Base-by-base conservation (phyloP, 2,329 filamentous ascomycete species). In the Atkinsonella texensis region DNA sequence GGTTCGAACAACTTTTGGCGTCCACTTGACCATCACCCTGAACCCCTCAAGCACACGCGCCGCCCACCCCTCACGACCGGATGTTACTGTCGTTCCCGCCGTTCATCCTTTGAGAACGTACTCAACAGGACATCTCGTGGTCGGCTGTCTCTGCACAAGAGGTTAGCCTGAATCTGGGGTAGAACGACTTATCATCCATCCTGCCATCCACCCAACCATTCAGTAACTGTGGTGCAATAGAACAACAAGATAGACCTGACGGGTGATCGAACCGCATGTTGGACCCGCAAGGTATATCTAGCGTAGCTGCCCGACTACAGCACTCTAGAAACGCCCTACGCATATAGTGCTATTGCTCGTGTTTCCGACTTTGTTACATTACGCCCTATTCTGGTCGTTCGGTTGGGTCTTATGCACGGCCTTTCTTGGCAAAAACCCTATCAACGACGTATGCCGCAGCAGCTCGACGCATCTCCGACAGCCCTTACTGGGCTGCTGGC, bases 401-500 rank as follows among this genome's bases (percentile, higher is more conserved):
- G 13, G 35, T 15, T 18, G n/a, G 13, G 39, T 46, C 18, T 20
- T 28, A 47, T 47, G 49, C 44, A 43, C 44, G 17, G 23, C 43
- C 35, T 45, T 44, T n/a, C 35, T 12, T 8, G 23, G 23, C n/a
- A 31, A 40, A 47, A 53, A 50, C 47, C 57, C 55, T 55, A 59
- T 58, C 54, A 56, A 44, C 48, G 43, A 48, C 50, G 50, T 50
- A 47, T 51, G 53, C 55, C 55, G 54, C 54, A 47, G 49, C 52
- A 55, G 53, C 39, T 56, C 50, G 44, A 46, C 56, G 59, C 58
- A 57, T 56, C 55, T 55, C 55, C 53, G 56, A 59, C 55, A 46
- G 50, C 53, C 55, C 55, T 57, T 55, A 61, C 56, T 62, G 60
- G 59, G 52, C 51, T 53, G 47, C 43, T 39, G 42, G 42, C 38